Evolutionary conservation across 2,329 filamentous ascomycete species (phyloP).

Genomic region (Penicillium sp.): DNA sequence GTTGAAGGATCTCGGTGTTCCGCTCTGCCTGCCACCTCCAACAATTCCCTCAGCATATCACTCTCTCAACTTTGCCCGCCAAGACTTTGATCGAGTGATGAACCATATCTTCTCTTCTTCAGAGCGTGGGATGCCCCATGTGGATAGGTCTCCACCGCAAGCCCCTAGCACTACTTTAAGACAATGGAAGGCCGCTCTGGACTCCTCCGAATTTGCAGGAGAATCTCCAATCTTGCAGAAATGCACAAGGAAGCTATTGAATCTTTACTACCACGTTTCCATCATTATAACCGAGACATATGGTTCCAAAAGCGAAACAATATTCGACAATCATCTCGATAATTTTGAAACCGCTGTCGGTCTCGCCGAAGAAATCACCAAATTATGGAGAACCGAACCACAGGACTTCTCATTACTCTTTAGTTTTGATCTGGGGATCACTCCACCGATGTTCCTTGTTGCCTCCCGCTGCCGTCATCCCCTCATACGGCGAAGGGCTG

Average conservation of each 20-base stretch:
- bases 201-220: not conserved
- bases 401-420: slow-evolving; percentile 1
- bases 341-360: not conserved
- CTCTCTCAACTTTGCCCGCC: not conserved
- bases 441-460: slow-evolving; percentile 8
- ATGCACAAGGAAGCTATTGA: slow-evolving; percentile 3
- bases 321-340: not conserved
- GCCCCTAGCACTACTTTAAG: not conserved
- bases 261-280: slow-evolving; percentile 7
- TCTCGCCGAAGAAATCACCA: not conserved
- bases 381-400: not conserved
- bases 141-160: not conserved
- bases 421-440: slow-evolving; percentile 10
- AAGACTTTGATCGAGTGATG: slow-evolving; percentile 8
- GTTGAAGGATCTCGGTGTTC: not conserved
- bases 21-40: slow-evolving; percentile 1
- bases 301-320: not conserved
- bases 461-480: slow-evolving; percentile 8
- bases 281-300: slow-evolving; percentile 1
- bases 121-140: not conserved
- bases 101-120: slow-evolving; percentile 6
- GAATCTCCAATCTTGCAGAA: not conserved
- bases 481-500: not conserved
- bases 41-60: slow-evolving; percentile 3
- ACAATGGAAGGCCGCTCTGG: slow-evolving; percentile 5